Evolutionary conservation across 257 asterid species (phyloP), one percentile per base, ranked within the genome.

Genomic region (Capsicum chinense): DNA sequence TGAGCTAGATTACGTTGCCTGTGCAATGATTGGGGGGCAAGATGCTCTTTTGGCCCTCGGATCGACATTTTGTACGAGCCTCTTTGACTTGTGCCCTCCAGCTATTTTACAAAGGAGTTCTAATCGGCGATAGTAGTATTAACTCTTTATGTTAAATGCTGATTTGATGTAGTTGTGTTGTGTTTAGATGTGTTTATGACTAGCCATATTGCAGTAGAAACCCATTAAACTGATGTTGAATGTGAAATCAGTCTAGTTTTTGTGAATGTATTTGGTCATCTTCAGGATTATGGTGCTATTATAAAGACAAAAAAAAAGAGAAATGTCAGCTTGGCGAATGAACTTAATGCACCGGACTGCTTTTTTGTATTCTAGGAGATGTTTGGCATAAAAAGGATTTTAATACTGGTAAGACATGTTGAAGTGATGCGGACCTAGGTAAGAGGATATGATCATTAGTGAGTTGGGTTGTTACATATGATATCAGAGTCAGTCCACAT

Each of bases 181-280:
- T 42, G 47, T 33, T 5, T 66, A 66, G 48, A 48, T 33, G n/a
- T 66, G 64, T 54, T 54, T 54, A 26, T 76, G 26, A 9, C 54
- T 54, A 76, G 81, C 42, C 47, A 74, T 54, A 74, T 48, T 50
- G 60, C 64, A 13, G 64, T 54, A 4, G 81, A 52, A 7, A 54
- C 81, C 8, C 63, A 76, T 76, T 3, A 3, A 3, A 76, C 48
- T 52, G 81, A 21, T 52, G 64, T 52, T 54, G 81, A 76, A 76
- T 76, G 81, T 26, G 48, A 52, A 50, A 14, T 76, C 48, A 14
- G 10, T 76, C 9, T 26, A 54, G 64, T 26, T 76, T 52, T 13
- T 52, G 81, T 33, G 14, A 52, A 52, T 56, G 14, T 52, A 52
- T 76, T 76, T 66, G 73, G 73, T 13, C 35, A 9, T 7, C 9